Evolutionary conservation across 2,329 filamentous ascomycete species (phyloP), one percentile per base, ranked within the genome.

Genomic region (Cercospora nicotianae): DNA sequence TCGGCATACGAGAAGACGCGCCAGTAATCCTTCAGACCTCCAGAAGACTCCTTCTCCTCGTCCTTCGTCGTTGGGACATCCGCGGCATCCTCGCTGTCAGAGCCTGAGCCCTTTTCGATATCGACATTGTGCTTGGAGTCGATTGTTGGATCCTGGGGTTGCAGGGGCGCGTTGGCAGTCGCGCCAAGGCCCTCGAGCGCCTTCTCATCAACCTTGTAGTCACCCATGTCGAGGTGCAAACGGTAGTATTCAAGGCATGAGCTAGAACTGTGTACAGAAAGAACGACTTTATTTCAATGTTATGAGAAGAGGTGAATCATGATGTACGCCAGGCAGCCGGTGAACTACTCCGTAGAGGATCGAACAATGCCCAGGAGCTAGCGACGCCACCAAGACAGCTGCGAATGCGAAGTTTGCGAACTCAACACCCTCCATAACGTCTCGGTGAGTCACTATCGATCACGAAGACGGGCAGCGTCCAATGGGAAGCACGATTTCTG

Each of bases 1-100:
- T 78, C 75, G n/a, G 75, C 69, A 65, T 75, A 79, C 31, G 26
- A n/a, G 64, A 79, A 79, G 63, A 79, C 73, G 16, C 77, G 74
- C 60, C 53, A 62, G 48, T 75, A 75, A 64, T 74, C 73, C 33
- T 67, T 68, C 31, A 73, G 26, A 13, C 67, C 63, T 26, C 72
- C 72, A n/a, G 61, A 60, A 20, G 70, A 60, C 42, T 72, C 61
- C 30, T 68, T 57, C 30, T 70, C 61, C 23, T 45, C 39, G 10
- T 64, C 67, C n/a, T 58, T 64, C 12, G 48, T 18, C 8, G 28
- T 12, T 45, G 65, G 57, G 3, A 57, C 4, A 7, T 64, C 45
- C 20, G 60, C 55, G 33, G 10, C 55, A 63, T 70, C 59, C 16
- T 67, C 66, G 57, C 61, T 64, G 20, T 65, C 62, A 12, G 57